These are phyloP conservation scores for Tricladium varicosporioides DNA, from an alignment of 2,329 filamentous ascomycete species.

Conservation along the genomic window DNA sequence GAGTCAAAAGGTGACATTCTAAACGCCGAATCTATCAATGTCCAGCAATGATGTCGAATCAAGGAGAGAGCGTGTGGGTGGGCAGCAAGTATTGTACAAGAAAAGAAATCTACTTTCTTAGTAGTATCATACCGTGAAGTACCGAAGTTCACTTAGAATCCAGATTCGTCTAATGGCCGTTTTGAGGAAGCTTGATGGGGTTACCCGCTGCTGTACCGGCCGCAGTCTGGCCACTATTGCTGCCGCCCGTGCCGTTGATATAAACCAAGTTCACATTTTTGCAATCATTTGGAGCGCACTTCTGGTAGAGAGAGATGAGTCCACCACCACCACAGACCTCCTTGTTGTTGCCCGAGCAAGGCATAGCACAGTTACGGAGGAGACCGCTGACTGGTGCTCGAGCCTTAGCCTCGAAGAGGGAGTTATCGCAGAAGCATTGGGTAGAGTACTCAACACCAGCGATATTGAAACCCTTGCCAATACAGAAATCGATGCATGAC, in stretches of 20 bases:
- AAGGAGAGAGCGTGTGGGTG: too few relatives aligned
- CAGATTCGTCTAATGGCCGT: neutral
- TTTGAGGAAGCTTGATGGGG: neutral
- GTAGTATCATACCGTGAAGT: too few relatives aligned
- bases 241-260: conserved; percentile 8
- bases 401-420: conserved; percentile 13
- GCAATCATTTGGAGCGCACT: conserved; percentile 1
- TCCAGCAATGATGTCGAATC: too few relatives aligned
- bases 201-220: neutral
- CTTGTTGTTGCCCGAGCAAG: conserved; percentile 22
- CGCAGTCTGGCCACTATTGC: too few relatives aligned
- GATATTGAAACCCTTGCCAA: conserved; percentile 2
- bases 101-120: too few relatives aligned
- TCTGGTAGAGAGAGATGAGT: conserved; percentile 14
- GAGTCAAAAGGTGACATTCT: too few relatives aligned
- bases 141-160: too few relatives aligned
- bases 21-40: too few relatives aligned
- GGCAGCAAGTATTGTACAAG: too few relatives aligned
- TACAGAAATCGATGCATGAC: conserved; percentile 10
- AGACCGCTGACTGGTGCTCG: conserved; percentile 17
- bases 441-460: conserved; percentile 32
- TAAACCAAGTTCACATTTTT: conserved; percentile 4
- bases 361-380: conserved; percentile 34
- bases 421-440: conserved; percentile 29
- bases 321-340: conserved; percentile 31